Percentiles rank a stretch among this genome's conserved stretches.
Conservation (phyloP, 164 flowering plant species). For the Tetrastigma voinierianum region DNA sequence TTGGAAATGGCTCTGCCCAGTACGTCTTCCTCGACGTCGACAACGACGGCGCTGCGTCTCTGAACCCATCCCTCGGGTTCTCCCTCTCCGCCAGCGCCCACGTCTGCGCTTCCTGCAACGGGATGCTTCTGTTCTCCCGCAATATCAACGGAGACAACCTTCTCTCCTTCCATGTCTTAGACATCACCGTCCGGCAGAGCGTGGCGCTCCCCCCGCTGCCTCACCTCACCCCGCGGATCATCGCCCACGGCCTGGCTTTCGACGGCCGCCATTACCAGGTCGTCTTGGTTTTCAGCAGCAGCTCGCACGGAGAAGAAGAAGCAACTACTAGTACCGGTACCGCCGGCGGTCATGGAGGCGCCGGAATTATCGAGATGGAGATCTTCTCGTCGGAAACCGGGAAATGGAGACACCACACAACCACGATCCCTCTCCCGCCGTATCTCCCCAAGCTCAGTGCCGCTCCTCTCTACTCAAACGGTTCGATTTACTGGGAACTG, state of each 20-base stretch:
- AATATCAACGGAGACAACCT: neutral
- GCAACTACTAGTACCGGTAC: neutral
- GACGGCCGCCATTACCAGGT: conserved; percentile 6
- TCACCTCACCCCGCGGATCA: neutral
- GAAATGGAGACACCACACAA: neutral
- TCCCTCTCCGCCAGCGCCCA: neutral
- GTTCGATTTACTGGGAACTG: conserved; percentile 7
- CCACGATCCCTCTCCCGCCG: conserved; percentile 1
- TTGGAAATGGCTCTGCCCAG: conserved; percentile 8
- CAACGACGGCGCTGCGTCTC: neutral
- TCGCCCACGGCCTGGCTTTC: conserved; percentile 4
- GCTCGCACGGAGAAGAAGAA: neutral
- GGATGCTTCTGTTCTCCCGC: conserved; percentile 2
- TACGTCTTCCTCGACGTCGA: neutral
- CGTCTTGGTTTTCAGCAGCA: neutral
- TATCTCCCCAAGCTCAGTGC: conserved; percentile 1
- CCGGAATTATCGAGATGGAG: neutral
- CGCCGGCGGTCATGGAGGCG: neutral
- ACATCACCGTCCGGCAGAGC: neutral
- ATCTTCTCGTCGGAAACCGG: conserved; percentile 3
- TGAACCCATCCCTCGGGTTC: neutral
- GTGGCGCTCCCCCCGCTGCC: neutral
- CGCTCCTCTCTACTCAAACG: conserved; percentile 1
- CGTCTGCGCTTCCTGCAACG: conserved; percentile 6
- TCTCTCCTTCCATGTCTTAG: neutral